Evolutionary conservation across 441 rosid species (phyloP), one percentile per base, ranked within the genome.

Genomic region (Caryocar brasiliense): DNA sequence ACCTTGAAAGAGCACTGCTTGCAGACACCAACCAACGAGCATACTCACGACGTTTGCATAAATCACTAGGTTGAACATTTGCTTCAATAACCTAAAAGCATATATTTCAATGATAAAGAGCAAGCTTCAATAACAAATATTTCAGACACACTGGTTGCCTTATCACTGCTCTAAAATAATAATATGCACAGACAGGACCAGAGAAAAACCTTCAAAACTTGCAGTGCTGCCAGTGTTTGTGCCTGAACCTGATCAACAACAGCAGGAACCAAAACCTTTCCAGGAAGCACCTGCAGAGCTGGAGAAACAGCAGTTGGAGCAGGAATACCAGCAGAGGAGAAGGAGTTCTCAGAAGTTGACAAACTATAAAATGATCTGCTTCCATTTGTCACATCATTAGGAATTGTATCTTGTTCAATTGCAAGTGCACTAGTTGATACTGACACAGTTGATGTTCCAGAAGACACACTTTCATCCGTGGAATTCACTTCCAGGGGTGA

Each of bases 1-100:
- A 92, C 98, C 98, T 85, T 48, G 95, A 77, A 59, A 92, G 75
- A 32, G 76, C 77, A 65, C 81, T 65, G 66, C 92, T 88, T 32
- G 95, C 94, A 64, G 81, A 70, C 41, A 92, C 82, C 71, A 92
- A 71, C 96, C 99, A 92, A 47, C 88, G 82, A 47, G 94, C 99
- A 70, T 88, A 92, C 47, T 85, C 92, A 46, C 95, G 89, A 13
- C 97, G 97, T 49, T 86, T 77, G 49, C 97, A 92, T 12, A 92
- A 70, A 75, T 76, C 86, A 54, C 85, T 61, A 17, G 89, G 86
- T 59, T 65, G 80, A 63, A 70, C 79, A 63, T 85, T 80, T 58
- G 70, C 74, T 72, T 85, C 99, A 43, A 88, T 80, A 61, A 92
- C 95, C 97, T 92, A 51, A 74, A 59, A 48, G 27, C 38, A 45